phyloP scores from a whole-genome alignment of 306 rosid species.

The Rosa rugosa region DNA sequence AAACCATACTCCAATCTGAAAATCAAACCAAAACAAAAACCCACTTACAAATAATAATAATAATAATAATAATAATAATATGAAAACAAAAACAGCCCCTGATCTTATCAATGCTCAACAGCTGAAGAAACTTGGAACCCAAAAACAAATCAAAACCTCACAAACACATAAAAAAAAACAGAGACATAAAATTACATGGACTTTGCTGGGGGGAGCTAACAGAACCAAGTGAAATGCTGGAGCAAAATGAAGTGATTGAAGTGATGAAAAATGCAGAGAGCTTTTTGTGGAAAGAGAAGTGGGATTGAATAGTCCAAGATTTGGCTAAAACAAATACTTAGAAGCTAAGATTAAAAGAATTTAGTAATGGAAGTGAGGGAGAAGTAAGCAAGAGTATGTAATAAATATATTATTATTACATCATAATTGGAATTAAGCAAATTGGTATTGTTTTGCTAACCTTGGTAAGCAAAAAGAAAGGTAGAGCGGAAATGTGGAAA shows the following conservation, averaged over 20 bases:
- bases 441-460: constrained; percentile 7
- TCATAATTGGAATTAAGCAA: constrained; percentile 22
- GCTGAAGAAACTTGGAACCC: constrained; percentile 8
- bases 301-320: constrained; percentile 5
- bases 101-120: constrained; percentile 29
- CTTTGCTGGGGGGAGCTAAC: constrained; percentile 2
- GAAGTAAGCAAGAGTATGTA: constrained; percentile 23
- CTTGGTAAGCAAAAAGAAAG: constrained; percentile 31
- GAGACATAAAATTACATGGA: neutral
- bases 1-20: constrained; percentile 45
- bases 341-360: constrained; percentile 51
- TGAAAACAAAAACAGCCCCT: constrained; percentile 4
- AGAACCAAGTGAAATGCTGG: constrained; percentile 48
- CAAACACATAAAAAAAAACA: constrained; percentile 16
- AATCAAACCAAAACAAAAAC: constrained; percentile 8
- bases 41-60: too few species aligned
- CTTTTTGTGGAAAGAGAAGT: constrained; percentile 8
- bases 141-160: constrained; percentile 1
- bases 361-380: constrained; percentile 28
- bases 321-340: constrained; percentile 30
- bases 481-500: constrained; percentile 26
- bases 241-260: constrained; percentile 22
- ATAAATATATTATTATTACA: constrained; percentile 26
- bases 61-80: neutral
- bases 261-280: constrained; percentile 16